phyloP scores from a whole-genome alignment of 2,329 filamentous ascomycete species.

The Drechslerella stenobrocha region DNA sequence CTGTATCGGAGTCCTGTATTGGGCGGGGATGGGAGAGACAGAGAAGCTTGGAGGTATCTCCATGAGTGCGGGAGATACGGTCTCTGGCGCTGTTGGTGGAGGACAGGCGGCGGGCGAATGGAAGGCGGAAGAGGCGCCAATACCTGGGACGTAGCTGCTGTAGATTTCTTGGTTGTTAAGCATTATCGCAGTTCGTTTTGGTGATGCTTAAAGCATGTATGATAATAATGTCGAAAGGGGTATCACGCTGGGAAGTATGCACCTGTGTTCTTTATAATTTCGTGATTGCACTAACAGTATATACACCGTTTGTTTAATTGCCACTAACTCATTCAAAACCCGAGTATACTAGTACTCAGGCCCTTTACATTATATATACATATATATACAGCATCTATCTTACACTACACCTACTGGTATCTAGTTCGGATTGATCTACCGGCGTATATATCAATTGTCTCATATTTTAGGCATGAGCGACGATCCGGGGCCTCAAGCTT shows the following conservation, averaged over 20 bases:
- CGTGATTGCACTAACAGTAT: no score
- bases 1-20: constrained; percentile 84
- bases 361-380: background rate
- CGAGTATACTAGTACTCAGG: background rate
- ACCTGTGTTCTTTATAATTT: no score
- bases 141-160: constrained; percentile 24
- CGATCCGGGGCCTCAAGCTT: no score
- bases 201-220: no score
- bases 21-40: constrained; percentile 65
- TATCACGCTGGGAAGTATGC: no score
- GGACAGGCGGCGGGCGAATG: constrained; percentile 58
- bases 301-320: no score
- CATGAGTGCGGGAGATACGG: constrained; percentile 25
- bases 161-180: no score
- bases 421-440: no score
- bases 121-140: constrained; percentile 40
- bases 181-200: background rate
- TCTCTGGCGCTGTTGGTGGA: constrained; percentile 55
- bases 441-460: no score
- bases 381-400: background rate
- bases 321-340: no score
- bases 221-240: no score
- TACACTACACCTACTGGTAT: constrained; percentile 56
- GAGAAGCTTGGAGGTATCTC: constrained; percentile 35
- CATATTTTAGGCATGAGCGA: no score